Conservation (phyloP, 2,329 filamentous ascomycete species). For the Ophiostoma novo-ulmi region DNA sequence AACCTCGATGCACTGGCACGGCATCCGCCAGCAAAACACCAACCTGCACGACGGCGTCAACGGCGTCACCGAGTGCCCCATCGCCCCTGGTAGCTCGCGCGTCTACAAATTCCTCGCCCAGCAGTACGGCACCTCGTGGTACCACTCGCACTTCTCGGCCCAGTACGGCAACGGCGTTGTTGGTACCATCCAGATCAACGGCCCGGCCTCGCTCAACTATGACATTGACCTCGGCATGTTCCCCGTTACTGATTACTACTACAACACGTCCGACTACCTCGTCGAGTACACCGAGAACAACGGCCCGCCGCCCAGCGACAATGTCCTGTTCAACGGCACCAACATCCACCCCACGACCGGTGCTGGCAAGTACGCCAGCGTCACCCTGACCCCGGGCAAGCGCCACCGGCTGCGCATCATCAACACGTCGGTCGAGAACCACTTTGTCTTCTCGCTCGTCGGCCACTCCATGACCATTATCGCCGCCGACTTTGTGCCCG, state of each 20-base stretch:
- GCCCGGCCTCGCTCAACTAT: constrained; percentile 37
- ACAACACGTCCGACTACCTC: constrained; percentile 40
- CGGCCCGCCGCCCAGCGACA: constrained; percentile 35
- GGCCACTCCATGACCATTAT: constrained; percentile 49
- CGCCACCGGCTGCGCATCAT: constrained; percentile 48
- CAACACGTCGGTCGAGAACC: constrained; percentile 47
- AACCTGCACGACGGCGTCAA: constrained; percentile 35
- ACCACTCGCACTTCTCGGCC: constrained; percentile 46
- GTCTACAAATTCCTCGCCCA: constrained; percentile 36
- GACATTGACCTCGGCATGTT: constrained; percentile 50
- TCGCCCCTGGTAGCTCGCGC: constrained; percentile 42
- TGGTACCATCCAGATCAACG: constrained; percentile 47
- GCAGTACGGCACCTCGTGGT: constrained; percentile 40
- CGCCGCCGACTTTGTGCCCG: constrained; percentile 47
- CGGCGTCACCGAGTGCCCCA: constrained; percentile 48
- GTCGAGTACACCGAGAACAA: constrained; percentile 32
- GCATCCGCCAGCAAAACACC: constrained; percentile 33
- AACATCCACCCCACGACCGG: constrained; percentile 33
- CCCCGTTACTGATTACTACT: constrained; percentile 52
- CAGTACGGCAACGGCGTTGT: constrained; percentile 48
- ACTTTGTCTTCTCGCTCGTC: constrained; percentile 46
- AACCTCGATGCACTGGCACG: constrained; percentile 37
- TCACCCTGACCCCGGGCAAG: constrained; percentile 41
- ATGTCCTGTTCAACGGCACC: constrained; percentile 45
- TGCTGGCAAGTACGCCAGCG: constrained; percentile 34